Base-by-base conservation (phyloP, 768 basidiomycete species). In the Kwoniella pini region DNA sequence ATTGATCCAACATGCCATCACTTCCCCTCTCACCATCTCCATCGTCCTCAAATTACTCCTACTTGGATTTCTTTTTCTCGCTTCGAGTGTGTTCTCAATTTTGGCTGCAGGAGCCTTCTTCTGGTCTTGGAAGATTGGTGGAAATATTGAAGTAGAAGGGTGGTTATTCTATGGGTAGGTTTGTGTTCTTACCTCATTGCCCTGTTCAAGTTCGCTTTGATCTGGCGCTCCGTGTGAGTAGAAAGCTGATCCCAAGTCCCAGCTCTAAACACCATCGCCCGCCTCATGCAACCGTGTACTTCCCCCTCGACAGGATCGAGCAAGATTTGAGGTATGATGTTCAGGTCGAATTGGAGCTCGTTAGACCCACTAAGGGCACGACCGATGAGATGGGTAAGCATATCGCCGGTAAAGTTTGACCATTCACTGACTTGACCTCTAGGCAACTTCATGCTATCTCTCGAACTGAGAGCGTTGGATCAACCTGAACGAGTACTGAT, bases 401-500 rank as follows among this genome's bases (percentile, higher is more conserved):
- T 11, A 4, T 17, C 15, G 12, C 6, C 13, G 17, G 22, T 11
- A 19, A n/a, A 38, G 27, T n/a, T 22, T 21, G 26, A 42, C 4
- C n/a, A n/a, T 39, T 40, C 54, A 15, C 39, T 57, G 24, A 55
- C 30, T 13, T 31, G 21, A 21, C 13, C 31, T 38, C 3, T 46
- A 76, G 77, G 72, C 26, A 78, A 76, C 51, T 78, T 78, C 52
- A 78, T 78, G 77, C 57, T 78, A 10, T 60, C 68, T 13, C 44
- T 78, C 2, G 73, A 78, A 21, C 56, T 78, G 30, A 59, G 67
- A 36, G 67, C 70, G 3, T 40, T 54, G 11, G 42, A 53, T 2
- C 56, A 63, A 39, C 63, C 68, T 27, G 69, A 67, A 15, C 43
- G 49, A 7, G 44, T 53, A 3, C 46, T 75, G 24, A 52, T 70